Evolutionary conservation across 2,329 filamentous ascomycete species (phyloP).

Genomic region (Talaromyces atroroseus): DNA sequence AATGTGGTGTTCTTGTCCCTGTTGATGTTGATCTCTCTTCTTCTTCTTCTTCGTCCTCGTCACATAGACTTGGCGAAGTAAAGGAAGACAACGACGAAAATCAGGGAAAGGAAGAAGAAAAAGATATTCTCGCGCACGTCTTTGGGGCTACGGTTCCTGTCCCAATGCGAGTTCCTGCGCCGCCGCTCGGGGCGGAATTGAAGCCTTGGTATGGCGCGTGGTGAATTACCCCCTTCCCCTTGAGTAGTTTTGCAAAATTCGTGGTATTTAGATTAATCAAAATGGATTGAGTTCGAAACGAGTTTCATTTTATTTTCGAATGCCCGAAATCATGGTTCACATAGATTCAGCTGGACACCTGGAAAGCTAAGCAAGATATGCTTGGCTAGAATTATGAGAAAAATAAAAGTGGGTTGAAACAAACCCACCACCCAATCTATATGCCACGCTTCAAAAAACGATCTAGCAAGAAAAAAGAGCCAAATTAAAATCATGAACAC

Average conservation of each 20-base stretch:
- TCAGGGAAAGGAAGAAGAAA: conserved; percentile 28
- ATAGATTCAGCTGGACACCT: neutral
- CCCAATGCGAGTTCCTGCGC: conserved; percentile 39
- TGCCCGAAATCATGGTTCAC: neutral
- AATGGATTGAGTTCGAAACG: too few species aligned
- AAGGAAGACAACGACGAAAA: conserved; percentile 15
- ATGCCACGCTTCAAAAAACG: neutral
- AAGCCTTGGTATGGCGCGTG: conserved; percentile 18
- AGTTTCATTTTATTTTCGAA: neutral
- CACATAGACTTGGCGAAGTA: conserved; percentile 1
- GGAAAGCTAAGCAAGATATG: neutral
- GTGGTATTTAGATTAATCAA: too few species aligned
- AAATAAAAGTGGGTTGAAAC: neutral
- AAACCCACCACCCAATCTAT: neutral
- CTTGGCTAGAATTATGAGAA: neutral
- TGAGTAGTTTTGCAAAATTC: too few species aligned
- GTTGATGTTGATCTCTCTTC: neutral
- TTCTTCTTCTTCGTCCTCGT: neutral
- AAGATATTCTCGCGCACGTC: conserved; percentile 17
- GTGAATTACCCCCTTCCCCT: neutral
- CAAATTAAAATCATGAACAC: too few species aligned
- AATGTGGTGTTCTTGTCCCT: conserved; percentile 77
- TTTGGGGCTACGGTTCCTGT: conserved; percentile 40
- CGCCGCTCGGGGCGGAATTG: conserved; percentile 15
- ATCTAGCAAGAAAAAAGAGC: neutral